phyloP scores from a whole-genome alignment of 2,329 filamentous ascomycete species.

The Scedosporium apiospermum region DNA sequence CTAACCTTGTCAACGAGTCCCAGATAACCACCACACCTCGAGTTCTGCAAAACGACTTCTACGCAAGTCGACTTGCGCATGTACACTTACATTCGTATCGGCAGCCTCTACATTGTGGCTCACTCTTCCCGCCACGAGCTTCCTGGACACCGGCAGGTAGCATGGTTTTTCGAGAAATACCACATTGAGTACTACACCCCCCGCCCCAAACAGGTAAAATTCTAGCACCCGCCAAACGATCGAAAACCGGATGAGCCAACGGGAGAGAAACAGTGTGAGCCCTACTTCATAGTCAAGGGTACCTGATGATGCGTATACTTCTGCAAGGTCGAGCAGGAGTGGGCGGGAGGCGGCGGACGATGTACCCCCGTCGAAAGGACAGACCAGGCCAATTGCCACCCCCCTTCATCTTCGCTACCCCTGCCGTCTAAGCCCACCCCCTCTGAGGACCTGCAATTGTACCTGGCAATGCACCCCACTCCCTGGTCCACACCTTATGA shows the following conservation, averaged over 20 bases:
- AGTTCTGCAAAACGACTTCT: neutral
- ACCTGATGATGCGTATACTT: neutral
- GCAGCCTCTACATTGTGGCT: neutral
- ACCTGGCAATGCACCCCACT: neutral
- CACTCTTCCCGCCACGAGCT: neutral
- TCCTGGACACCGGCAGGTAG: neutral
- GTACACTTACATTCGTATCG: neutral
- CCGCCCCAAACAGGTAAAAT: neutral
- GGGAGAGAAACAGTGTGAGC: neutral
- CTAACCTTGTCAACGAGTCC: neutral
- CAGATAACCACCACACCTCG: neutral
- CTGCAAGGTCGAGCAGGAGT: neutral
- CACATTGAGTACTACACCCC: neutral
- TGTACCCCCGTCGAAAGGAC: conserved; percentile 2
- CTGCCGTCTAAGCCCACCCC: neutral
- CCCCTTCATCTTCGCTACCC: conserved; percentile 1
- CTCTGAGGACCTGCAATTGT: neutral
- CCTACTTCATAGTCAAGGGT: neutral
- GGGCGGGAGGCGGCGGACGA: neutral
- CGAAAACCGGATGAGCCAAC: conserved; percentile 1
- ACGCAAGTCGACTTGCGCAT: neutral
- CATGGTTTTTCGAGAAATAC: neutral
- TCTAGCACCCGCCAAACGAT: neutral
- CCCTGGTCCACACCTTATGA: neutral
- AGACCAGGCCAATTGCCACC: neutral